A percentile compares a stretch with the other conserved stretches of the same genome.
Conservation (phyloP, 2,329 filamentous ascomycete genomes). For the Calycina marina region DNA sequence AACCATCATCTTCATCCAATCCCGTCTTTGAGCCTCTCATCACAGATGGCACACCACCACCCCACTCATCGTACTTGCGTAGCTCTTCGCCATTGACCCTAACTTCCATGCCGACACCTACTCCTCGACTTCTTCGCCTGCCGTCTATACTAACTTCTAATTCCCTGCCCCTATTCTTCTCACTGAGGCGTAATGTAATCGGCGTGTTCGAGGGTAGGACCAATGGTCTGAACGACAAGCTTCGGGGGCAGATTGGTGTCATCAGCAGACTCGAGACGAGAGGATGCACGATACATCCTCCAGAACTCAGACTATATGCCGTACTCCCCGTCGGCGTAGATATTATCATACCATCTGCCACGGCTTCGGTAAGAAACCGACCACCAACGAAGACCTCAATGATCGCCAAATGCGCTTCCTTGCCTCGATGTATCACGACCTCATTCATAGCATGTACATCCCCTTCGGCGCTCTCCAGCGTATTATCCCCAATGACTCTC, state of each 20-base stretch:
- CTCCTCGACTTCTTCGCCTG: conserved; percentile 46
- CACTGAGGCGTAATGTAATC: conserved; percentile 67
- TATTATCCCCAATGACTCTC: conserved; percentile 32
- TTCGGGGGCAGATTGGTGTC: conserved; percentile 87
- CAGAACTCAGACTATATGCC: conserved; percentile 85
- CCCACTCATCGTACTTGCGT: conserved; percentile 34
- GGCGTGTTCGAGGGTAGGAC: conserved; percentile 78
- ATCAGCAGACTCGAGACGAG: conserved; percentile 77
- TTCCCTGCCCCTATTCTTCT: conserved; percentile 62
- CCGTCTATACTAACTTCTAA: conserved; percentile 72
- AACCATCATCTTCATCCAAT: conserved; percentile 66
- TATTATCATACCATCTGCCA: conserved; percentile 88
- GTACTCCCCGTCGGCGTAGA: conserved; percentile 91
- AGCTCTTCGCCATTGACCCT: conserved; percentile 80
- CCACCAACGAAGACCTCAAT: conserved; percentile 86
- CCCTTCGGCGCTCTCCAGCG: conserved; percentile 18
- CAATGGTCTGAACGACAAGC: conserved; percentile 79
- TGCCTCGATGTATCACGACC: conserved; percentile 81
- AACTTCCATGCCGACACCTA: conserved; percentile 68
- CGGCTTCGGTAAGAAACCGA: conserved; percentile 81
- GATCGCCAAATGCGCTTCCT: conserved; percentile 77
- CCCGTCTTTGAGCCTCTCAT: conserved; percentile 44
- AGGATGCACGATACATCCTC: conserved; percentile 88
- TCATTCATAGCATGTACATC: conserved; percentile 73
- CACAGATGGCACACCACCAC: conserved; percentile 81